Conservation (phyloP, 2,329 filamentous ascomycete species). For the Colletotrichum sojae region DNA sequence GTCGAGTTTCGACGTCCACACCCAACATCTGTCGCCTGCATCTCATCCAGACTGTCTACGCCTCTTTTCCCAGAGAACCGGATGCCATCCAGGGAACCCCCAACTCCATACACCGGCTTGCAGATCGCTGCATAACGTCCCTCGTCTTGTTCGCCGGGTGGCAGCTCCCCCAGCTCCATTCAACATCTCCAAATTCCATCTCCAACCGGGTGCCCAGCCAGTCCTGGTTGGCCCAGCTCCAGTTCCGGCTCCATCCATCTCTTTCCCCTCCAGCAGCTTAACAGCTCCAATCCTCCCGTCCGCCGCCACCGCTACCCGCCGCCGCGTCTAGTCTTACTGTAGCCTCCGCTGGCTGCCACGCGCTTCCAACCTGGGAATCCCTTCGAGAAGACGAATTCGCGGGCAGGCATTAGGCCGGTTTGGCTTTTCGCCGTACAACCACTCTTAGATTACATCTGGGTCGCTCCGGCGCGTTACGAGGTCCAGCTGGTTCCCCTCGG, state of each 20-base stretch:
- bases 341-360: constrained; percentile 29
- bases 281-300: constrained; percentile 24
- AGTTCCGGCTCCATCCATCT: not conserved
- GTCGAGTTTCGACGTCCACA: constrained; percentile 20
- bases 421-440: constrained; percentile 31
- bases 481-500: constrained; percentile 36
- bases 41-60: constrained; percentile 32
- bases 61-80: constrained; percentile 37
- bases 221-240: no score
- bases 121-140: constrained; percentile 40
- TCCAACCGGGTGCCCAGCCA: no score
- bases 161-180: constrained; percentile 14
- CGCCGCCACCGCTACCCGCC: constrained; percentile 20
- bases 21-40: constrained; percentile 38
- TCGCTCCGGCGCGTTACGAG: constrained; percentile 36
- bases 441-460: constrained; percentile 40
- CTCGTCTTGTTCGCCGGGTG: constrained; percentile 35
- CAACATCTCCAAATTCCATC: not conserved
- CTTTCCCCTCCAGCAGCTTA: not conserved
- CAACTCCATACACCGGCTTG: constrained; percentile 31
- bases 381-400: constrained; percentile 23
- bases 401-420: constrained; percentile 24
- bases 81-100: constrained; percentile 33
- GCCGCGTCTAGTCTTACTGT: constrained; percentile 15
- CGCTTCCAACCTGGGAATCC: constrained; percentile 22